Evolutionary conservation across 2,329 filamentous ascomycete genomes (phyloP).

Genomic region (Coleophoma eucalyptorum): DNA sequence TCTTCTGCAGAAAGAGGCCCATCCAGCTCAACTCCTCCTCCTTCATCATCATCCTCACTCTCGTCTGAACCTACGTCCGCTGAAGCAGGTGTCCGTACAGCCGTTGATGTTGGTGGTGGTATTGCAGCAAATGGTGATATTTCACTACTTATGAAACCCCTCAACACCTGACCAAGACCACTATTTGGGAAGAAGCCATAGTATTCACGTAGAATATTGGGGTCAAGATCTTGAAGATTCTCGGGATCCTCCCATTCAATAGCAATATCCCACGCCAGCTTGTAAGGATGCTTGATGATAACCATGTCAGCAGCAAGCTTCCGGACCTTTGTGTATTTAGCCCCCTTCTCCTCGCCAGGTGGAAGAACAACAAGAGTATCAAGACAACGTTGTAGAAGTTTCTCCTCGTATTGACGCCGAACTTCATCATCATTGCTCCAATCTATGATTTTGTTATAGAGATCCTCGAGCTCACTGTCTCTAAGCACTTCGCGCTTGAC

Average conservation of each 20-base stretch:
- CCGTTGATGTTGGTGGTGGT: conserved; percentile 10
- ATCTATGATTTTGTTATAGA: conserved; percentile 82
- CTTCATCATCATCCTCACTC: conserved; percentile 53
- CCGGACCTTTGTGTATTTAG: conserved; percentile 69
- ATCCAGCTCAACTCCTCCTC: conserved; percentile 46
- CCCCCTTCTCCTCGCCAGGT: conserved; percentile 57
- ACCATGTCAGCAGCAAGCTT: conserved; percentile 89
- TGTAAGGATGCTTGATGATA: conserved; percentile 87
- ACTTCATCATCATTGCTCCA: conserved; percentile 87
- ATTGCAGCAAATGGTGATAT: conserved; percentile 73
- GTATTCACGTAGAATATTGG: conserved; percentile 74
- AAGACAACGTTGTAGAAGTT: conserved; percentile 75
- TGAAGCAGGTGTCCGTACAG: conserved; percentile 19
- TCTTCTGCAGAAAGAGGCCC: conserved; percentile 70
- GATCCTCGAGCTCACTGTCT: conserved; percentile 70
- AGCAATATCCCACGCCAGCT: conserved; percentile 85
- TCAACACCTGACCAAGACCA: conserved; percentile 77
- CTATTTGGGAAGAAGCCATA: conserved; percentile 79
- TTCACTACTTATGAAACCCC: conserved; percentile 76
- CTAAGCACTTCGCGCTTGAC: conserved; percentile 82
- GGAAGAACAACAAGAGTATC: conserved; percentile 71
- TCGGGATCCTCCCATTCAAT: conserved; percentile 86
- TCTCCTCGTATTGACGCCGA: conserved; percentile 84
- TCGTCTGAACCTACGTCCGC: conserved; percentile 39
- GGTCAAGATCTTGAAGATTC: conserved; percentile 72